These are phyloP conservation scores for Backusella psychrophila DNA, from an alignment of 192 early-diverging fungal genomes.

Conservation along the genomic window DNA sequence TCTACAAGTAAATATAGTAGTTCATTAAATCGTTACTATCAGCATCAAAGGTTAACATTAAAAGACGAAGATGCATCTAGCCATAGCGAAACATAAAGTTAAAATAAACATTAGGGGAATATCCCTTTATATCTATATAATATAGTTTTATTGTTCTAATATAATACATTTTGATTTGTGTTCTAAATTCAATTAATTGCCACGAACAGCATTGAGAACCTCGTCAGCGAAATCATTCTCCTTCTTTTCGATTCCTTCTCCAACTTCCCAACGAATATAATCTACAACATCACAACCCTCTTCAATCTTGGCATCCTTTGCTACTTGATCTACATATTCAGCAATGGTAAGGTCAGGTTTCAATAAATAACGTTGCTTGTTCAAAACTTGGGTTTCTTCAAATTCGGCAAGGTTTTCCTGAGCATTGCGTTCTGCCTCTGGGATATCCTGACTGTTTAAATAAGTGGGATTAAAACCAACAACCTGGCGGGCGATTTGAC, in stretches of 20 bases:
- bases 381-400: conserved; percentile 57
- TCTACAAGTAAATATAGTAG: neutral
- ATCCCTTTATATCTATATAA: neutral
- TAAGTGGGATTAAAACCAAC: conserved; percentile 76
- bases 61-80: neutral
- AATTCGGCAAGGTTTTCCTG: conserved; percentile 43
- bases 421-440: conserved; percentile 34
- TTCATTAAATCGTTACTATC: neutral
- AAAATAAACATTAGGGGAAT: neutral
- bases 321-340: conserved; percentile 55
- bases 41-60: neutral
- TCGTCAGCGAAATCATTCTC: conserved; percentile 80
- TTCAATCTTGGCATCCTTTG: conserved; percentile 43
- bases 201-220: conserved; percentile 46
- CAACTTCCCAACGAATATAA: conserved; percentile 78
- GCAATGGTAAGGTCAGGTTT: conserved; percentile 68
- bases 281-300: conserved; percentile 57
- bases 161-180: conserved; percentile 1
- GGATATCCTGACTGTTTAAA: conserved; percentile 46
- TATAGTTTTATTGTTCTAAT: neutral
- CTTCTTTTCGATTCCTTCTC: conserved; percentile 83
- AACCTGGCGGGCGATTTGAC: conserved; percentile 82
- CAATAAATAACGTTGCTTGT: conserved; percentile 72
- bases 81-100: neutral
- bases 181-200: conserved; percentile 19